A percentile compares a stretch with the other conserved stretches of the same genome.
Conservation (phyloP, 345 rosid species). For the Limnanthes douglasii region DNA sequence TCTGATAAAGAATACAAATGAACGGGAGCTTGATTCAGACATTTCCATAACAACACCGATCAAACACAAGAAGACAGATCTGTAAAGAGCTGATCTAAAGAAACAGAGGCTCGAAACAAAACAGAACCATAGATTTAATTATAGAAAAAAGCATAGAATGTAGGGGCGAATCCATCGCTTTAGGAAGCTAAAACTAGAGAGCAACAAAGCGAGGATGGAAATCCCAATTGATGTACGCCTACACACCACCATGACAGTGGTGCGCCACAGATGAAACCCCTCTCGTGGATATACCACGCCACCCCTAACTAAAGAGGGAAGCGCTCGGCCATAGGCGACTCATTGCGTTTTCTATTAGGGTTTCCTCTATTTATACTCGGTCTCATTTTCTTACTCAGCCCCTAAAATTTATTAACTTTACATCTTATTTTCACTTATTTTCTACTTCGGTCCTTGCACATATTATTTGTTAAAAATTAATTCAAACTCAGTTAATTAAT, state of each 20-base stretch:
- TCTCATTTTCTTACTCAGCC: not conserved
- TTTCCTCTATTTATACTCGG: not conserved
- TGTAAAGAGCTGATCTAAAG: constrained; percentile 1
- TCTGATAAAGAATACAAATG: too few relatives aligned
- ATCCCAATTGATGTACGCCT: constrained; percentile 26
- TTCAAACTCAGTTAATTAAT: not conserved
- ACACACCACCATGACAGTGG: constrained; percentile 25
- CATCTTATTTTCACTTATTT: not conserved
- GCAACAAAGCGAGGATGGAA: constrained; percentile 34
- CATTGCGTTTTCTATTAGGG: not conserved
- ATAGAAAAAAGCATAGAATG: constrained; percentile 1
- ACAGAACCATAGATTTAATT: constrained; percentile 1
- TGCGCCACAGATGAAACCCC: constrained; percentile 23
- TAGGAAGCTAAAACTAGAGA: constrained; percentile 15
- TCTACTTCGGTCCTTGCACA: not conserved
- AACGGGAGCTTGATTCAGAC: too few relatives aligned
- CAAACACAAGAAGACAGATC: constrained; percentile 12
- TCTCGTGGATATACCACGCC: constrained; percentile 2
- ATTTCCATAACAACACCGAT: too few relatives aligned
- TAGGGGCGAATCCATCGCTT: constrained; percentile 27
- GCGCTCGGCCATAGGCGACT: constrained; percentile 1
- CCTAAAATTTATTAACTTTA: not conserved
- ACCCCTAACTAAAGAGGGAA: constrained; percentile 3
- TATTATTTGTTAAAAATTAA: not conserved
- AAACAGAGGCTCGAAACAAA: not conserved